Base-by-base conservation (phyloP, 441 rosid genomes). In the Populus hybrid region DNA sequence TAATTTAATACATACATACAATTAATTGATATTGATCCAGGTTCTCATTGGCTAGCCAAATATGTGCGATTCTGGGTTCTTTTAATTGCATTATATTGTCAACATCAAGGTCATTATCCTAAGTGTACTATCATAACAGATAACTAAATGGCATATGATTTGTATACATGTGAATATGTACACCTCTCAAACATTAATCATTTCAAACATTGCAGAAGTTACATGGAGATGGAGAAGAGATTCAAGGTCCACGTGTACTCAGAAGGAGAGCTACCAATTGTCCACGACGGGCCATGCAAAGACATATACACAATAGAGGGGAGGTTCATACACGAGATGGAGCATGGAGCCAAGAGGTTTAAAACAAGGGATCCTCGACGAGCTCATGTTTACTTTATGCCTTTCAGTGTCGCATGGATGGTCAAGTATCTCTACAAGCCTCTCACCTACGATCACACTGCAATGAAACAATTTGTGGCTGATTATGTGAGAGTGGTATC, bases 261-360 rank as follows among this genome's bases (percentile, higher is more conserved):
- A n/a, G 99, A 95, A 85, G 99, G 99, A n/a, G 97, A 91, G 69
- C 78, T 74, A 8, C 99, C 99, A 36, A 82, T 95, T 4, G 89
- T 89, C 34, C 99, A 95, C 69, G 82, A 84, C 67, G 98, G 98
- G 61, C 99, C 99, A 46, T 92, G 98, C 87, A 95, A 95, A 81
- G 77, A 92, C 69, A 85, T 95, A 7, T 94, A 95, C 76, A 81
- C 95, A 6, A 81, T 91, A 30, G 99, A 94, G 90, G 98, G 99
- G 2, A 84, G 97, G 82, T 95, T 95, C 84, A 94, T 95, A 69
- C 81, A 75, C 28, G 97, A 92, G 85, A 87, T 94, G 78, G 97
- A 95, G 83, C 91, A 86, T 3, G 89, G 83, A 0, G 73, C 76
- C 12, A 71, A 50, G 9, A 85, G 80, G 86, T 92, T 89, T 73